Conservation (phyloP, 2,329 filamentous ascomycete species). For the Sclerotinia trifoliorum region DNA sequence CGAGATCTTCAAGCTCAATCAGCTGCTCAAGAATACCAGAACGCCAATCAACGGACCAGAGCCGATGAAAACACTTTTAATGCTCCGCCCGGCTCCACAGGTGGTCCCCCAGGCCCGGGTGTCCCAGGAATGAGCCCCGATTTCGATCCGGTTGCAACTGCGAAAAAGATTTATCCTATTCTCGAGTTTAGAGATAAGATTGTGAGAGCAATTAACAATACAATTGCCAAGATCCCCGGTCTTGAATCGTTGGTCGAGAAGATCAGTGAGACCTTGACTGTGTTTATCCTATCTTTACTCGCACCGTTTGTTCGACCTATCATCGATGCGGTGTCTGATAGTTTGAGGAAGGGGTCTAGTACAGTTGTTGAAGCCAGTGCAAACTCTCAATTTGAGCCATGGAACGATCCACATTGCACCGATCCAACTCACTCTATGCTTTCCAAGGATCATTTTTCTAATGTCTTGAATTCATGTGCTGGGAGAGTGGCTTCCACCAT, state of each 20-base stretch:
- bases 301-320: constrained; percentile 91
- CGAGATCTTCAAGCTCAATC: constrained; percentile 59
- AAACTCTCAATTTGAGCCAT: constrained; percentile 74
- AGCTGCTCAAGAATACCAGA: constrained; percentile 62
- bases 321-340: constrained; percentile 81
- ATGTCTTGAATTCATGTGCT: constrained; percentile 74
- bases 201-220: constrained; percentile 77
- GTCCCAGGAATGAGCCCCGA: constrained; percentile 72
- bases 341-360: constrained; percentile 81
- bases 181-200: constrained; percentile 92
- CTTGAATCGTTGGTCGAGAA: constrained; percentile 84
- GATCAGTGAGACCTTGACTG: constrained; percentile 86
- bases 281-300: constrained; percentile 87
- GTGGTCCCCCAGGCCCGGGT: constrained; percentile 48
- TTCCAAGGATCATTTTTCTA: constrained; percentile 82
- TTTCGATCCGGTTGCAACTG: constrained; percentile 76
- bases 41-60: constrained; percentile 42
- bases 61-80: constrained; percentile 37
- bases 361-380: constrained; percentile 63
- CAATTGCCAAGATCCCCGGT: constrained; percentile 87
- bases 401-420: constrained; percentile 71
- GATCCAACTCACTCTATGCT: constrained; percentile 82
- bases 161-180: constrained; percentile 88
- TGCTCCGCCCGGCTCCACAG: constrained; percentile 39
- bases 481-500: constrained; percentile 72